Evolutionary conservation across 1,284 basidiomycete genomes (phyloP).

Genomic region (Ceratobasidium sp.): DNA sequence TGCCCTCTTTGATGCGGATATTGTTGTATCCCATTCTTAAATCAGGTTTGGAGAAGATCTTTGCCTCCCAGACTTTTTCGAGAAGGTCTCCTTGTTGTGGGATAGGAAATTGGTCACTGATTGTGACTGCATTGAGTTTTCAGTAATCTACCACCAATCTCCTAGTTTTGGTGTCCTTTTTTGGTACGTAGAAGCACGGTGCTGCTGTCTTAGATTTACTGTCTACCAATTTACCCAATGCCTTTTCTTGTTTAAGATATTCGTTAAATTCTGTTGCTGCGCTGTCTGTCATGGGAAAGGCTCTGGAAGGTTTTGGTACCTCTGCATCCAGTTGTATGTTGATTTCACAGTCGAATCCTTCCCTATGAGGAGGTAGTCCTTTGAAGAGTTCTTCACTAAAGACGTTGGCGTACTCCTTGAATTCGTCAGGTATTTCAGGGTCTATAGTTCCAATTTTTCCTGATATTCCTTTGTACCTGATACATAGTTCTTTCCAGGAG

Average conservation of each 20-base stretch:
- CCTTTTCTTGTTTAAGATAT: neutral
- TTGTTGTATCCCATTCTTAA: conserved; percentile 18
- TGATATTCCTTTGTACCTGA: neutral
- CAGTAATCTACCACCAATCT: conserved; percentile 19
- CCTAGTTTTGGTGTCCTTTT: conserved; percentile 15
- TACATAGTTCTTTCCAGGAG: neutral
- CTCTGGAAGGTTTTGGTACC: neutral
- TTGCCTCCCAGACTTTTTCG: neutral
- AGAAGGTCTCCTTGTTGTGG: conserved; percentile 30
- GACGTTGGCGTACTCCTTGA: neutral
- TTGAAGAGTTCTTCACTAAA: conserved; percentile 8
- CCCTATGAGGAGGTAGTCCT: neutral
- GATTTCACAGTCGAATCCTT: neutral
- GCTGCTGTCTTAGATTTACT: conserved; percentile 1
- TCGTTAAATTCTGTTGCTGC: neutral
- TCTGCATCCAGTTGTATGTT: neutral
- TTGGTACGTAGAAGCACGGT: conserved; percentile 30
- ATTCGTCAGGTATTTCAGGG: too few species aligned
- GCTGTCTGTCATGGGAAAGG: neutral
- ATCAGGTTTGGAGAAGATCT: conserved; percentile 34
- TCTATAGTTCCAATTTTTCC: neutral
- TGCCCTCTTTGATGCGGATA: conserved; percentile 1
- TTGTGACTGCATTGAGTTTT: conserved; percentile 27
- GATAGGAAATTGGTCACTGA: conserved; percentile 17
- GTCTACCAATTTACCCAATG: neutral